A percentile compares a stretch with the other conserved stretches of the same genome.
phyloP scores from a whole-genome alignment of 805 yeast species.

The Candida succiphila region DNA sequence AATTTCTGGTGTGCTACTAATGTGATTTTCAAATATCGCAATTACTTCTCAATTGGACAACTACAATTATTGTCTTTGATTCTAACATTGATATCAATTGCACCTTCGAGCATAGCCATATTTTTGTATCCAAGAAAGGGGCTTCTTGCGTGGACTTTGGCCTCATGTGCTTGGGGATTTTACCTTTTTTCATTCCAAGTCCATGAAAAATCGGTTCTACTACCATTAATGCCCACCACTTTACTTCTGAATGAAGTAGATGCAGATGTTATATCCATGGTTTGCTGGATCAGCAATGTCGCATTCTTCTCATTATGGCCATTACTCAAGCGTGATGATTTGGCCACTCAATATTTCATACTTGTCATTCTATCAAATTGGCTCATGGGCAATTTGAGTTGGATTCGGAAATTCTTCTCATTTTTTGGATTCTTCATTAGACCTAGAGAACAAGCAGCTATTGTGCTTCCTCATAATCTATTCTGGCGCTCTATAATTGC shows the following conservation, averaged over 20 bases:
- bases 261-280: conserved; percentile 55
- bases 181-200: conserved; percentile 90
- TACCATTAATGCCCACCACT: conserved; percentile 81
- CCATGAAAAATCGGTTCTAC: conserved; percentile 84
- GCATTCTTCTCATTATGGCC: conserved; percentile 88
- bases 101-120: conserved; percentile 45
- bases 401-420: conserved; percentile 32
- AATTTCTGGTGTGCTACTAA: conserved; percentile 97
- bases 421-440: conserved; percentile 12
- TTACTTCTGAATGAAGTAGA: conserved; percentile 49
- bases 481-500: conserved; percentile 42
- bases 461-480: conserved; percentile 36
- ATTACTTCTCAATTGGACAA: conserved; percentile 40
- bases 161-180: conserved; percentile 80
- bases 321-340: conserved; percentile 63
- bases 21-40: conserved; percentile 59
- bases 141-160: conserved; percentile 61
- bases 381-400: conserved; percentile 59
- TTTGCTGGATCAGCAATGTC: conserved; percentile 81
- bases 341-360: conserved; percentile 62
- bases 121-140: conserved; percentile 41
- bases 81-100: conserved; percentile 40
- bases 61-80: conserved; percentile 49
- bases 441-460: conserved; percentile 17
- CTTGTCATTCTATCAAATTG: conserved; percentile 61